A percentile compares a stretch with the other conserved stretches of the same genome.
Evolutionary conservation across 108 stramenopile genomes (phyloP).

Genomic region (Seminavis robusta): DNA sequence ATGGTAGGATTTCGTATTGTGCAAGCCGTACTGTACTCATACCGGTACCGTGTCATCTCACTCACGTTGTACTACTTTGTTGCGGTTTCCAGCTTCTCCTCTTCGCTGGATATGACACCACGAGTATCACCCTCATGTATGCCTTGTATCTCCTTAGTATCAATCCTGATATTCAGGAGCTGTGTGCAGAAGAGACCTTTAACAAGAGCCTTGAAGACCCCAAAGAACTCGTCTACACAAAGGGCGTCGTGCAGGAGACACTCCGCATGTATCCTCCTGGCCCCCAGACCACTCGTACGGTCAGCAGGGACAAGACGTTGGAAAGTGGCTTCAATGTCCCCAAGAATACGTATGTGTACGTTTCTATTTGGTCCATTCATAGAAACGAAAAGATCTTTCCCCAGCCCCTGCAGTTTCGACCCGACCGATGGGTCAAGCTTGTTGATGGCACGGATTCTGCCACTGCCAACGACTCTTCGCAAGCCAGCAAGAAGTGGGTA

Average conservation of each 20-base stretch:
- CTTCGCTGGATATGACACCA: constrained; percentile 58
- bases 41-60: too few species aligned
- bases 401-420: constrained; percentile 37
- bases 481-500: too few species aligned
- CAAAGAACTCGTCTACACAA: too few species aligned
- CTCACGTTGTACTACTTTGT: too few species aligned
- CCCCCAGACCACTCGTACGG: constrained; percentile 28
- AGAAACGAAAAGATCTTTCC: constrained; percentile 34
- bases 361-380: constrained; percentile 40
- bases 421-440: constrained; percentile 46
- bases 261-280: constrained; percentile 38
- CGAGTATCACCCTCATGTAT: constrained; percentile 41
- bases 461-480: too few species aligned
- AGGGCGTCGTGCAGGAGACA: constrained; percentile 40
- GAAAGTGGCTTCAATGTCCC: constrained; percentile 21
- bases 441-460: neutral
- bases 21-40: too few species aligned
- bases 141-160: constrained; percentile 38
- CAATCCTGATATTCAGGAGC: constrained; percentile 28
- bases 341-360: constrained; percentile 26
- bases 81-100: too few species aligned
- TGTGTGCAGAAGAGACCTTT: constrained; percentile 21
- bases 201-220: constrained; percentile 13
- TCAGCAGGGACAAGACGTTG: constrained; percentile 34
- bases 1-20: too few species aligned